Conservation (phyloP, 495 filamentous ascomycete species). For the Penicillium tannophilum region DNA sequence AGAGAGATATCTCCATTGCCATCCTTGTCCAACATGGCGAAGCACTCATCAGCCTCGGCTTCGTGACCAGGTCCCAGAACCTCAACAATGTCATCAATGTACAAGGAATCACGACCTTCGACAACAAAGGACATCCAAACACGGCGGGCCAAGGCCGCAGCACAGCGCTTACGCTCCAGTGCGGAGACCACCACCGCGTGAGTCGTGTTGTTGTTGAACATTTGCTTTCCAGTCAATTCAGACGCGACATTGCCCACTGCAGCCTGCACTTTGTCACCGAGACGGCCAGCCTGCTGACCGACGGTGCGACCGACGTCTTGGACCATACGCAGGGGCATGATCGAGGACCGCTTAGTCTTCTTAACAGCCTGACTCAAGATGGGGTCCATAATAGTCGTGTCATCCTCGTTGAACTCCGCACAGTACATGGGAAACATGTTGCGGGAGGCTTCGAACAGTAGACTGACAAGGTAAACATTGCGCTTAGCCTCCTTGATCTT, state of each 20-base stretch:
- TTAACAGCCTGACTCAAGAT: constrained; percentile 45
- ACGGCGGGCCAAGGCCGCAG: constrained; percentile 85
- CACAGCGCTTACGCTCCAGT: constrained; percentile 76
- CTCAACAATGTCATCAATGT: constrained; percentile 78
- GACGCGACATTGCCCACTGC: constrained; percentile 92
- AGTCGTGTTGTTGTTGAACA: constrained; percentile 86
- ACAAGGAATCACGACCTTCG: constrained; percentile 80
- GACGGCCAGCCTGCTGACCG: constrained; percentile 67
- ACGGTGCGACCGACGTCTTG: constrained; percentile 46
- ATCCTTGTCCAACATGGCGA: constrained; percentile 77
- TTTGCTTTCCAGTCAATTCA: constrained; percentile 91
- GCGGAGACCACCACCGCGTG: constrained; percentile 89
- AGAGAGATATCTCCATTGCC: constrained; percentile 91
- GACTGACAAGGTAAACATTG: constrained; percentile 73
- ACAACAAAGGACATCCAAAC: constrained; percentile 99
- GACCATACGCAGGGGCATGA: constrained; percentile 76
- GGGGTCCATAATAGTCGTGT: constrained; percentile 84
- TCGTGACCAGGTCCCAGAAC: constrained; percentile 75
- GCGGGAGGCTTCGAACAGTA: constrained; percentile 88
- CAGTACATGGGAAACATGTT: constrained; percentile 89
- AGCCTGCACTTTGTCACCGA: constrained; percentile 89
- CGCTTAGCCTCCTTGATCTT: constrained; percentile 89
- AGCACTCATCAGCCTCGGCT: constrained; percentile 80
- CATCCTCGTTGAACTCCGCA: constrained; percentile 85
- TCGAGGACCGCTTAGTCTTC: constrained; percentile 50